Percentiles rank a stretch among this genome's conserved stretches.
Evolutionary conservation across 2,329 filamentous ascomycete genomes (phyloP).

Genomic region (Ophiocordyceps camponoti-saundersi): DNA sequence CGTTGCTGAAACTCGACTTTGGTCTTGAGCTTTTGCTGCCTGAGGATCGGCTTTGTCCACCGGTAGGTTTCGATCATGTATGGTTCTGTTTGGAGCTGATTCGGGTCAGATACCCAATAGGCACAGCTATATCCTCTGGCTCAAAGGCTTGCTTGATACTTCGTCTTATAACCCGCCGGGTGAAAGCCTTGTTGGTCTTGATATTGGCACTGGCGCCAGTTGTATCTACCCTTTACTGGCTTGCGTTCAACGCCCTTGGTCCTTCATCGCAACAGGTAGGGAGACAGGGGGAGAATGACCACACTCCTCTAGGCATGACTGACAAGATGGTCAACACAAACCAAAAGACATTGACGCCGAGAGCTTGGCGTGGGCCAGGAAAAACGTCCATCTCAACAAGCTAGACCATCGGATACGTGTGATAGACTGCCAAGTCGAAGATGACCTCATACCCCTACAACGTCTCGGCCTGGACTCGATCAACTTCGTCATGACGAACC

Average conservation of each 20-base stretch:
- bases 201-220: constrained; percentile 82
- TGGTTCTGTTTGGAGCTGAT: neutral
- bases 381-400: constrained; percentile 51
- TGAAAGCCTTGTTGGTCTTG: constrained; percentile 50
- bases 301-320: too few relatives aligned
- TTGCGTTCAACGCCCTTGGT: constrained; percentile 55
- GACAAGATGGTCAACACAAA: too few relatives aligned
- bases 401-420: constrained; percentile 49
- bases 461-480: constrained; percentile 32
- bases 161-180: constrained; percentile 33
- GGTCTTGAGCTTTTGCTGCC: constrained; percentile 54
- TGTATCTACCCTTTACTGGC: constrained; percentile 82
- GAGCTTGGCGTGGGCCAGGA: constrained; percentile 46
- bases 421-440: constrained; percentile 31
- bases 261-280: constrained; percentile 46
- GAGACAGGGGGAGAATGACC: too few relatives aligned
- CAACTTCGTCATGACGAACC: constrained; percentile 86
- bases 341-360: constrained; percentile 52
- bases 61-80: constrained; percentile 30
- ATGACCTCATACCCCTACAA: constrained; percentile 46
- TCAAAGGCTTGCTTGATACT: constrained; percentile 65
- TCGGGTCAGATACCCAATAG: constrained; percentile 36
- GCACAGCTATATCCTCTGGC: constrained; percentile 82
- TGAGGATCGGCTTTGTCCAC: constrained; percentile 67
- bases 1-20: constrained; percentile 62